Base-by-base conservation (phyloP, 129 eudicot species). In the Arctium lappa region DNA sequence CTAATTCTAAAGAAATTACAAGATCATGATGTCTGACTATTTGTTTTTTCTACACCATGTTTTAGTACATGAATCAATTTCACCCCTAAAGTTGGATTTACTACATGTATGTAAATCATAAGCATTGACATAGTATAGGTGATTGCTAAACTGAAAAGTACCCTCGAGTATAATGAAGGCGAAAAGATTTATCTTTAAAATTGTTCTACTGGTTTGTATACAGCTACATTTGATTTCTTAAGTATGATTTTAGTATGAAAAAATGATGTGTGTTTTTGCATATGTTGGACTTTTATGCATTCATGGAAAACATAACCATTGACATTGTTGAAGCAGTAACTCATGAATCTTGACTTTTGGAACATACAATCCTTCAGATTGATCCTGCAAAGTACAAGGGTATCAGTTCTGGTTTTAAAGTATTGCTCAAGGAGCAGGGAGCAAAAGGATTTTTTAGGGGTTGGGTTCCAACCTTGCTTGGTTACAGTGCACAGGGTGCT, bases 401-500 rank as follows among this genome's bases (percentile, higher is more conserved):
- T 53, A 89, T 92, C 73, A 37, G 89, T 56, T 91, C 95, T 44
- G 95, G 97, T 66, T 90, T 92, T 65, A 91, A 90, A 31, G 80
- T 91, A 22, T 39, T 92, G 73, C 86, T 90, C 0, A 86, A 84
- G 85, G 97, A 92, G 76, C 97, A 92, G 72, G 97, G 97, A 29
- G 38, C 76, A 44, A 84, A 79, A 74, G 94, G 94, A 13, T 90
- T 92, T 71, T 90, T 90, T 50, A 92, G 88, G 77, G 97, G 97
- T 5, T 92, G 97, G 94, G 93, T 87, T 70, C 94, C 93, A 30
- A 92, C 94, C 18, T 86, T 92, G 75, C 70, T 90, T 12, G 97
- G 97, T 81, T 92, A 92, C 82, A 90, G 97, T 77, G 93, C 91
- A 80, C 97, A 92, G 80, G 97, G 97, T 70, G 94, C 94, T 78